phyloP scores from a whole-genome alignment of 192 early-diverging fungal species.

The Coemansia sp. region DNA sequence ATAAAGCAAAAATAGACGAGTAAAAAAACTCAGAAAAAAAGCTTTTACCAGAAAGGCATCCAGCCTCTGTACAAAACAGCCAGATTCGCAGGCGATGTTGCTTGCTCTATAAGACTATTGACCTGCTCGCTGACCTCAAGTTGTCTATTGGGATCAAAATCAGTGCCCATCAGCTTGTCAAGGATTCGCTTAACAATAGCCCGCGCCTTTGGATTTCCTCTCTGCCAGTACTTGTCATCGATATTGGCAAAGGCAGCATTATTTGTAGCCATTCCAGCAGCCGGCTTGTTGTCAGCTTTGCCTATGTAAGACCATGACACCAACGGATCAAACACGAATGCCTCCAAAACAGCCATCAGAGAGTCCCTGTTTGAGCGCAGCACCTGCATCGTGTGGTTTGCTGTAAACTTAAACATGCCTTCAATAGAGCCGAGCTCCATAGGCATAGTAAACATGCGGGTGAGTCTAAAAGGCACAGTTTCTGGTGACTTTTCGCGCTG shows the following conservation, averaged over 20 bases:
- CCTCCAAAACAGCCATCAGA: slow-evolving; percentile 97
- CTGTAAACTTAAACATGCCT: slow-evolving; percentile 91
- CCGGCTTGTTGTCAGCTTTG: slow-evolving; percentile 5
- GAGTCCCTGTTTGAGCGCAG: slow-evolving; percentile 92
- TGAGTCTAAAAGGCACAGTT: slow-evolving; percentile 93
- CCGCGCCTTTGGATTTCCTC: slow-evolving; percentile 69
- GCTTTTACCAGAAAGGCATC: slow-evolving; percentile 48
- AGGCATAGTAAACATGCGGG: slow-evolving; percentile 91
- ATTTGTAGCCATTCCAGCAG: no score
- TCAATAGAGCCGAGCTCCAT: slow-evolving; percentile 98
- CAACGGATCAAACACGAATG: slow-evolving; percentile 93
- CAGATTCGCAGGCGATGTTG: slow-evolving; percentile 85
- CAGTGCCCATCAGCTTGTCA: slow-evolving; percentile 91
- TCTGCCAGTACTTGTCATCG: slow-evolving; percentile 21
- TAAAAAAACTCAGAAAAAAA: slow-evolving; percentile 3
- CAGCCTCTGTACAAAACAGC: slow-evolving; percentile 73
- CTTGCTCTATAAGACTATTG: slow-evolving; percentile 82
- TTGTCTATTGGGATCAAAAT: slow-evolving; percentile 78
- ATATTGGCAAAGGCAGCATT: no score
- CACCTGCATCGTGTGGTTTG: slow-evolving; percentile 92
- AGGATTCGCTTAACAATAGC: slow-evolving; percentile 84
- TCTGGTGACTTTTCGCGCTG: slow-evolving; percentile 93
- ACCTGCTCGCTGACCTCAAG: slow-evolving; percentile 85
- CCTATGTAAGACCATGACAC: slow-evolving; percentile 15
- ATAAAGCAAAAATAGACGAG: not conserved